A percentile compares a stretch with the other conserved stretches of the same genome.
phyloP scores from a whole-genome alignment of 495 filamentous ascomycete species.

The Hypoxylon crocopeplum region DNA sequence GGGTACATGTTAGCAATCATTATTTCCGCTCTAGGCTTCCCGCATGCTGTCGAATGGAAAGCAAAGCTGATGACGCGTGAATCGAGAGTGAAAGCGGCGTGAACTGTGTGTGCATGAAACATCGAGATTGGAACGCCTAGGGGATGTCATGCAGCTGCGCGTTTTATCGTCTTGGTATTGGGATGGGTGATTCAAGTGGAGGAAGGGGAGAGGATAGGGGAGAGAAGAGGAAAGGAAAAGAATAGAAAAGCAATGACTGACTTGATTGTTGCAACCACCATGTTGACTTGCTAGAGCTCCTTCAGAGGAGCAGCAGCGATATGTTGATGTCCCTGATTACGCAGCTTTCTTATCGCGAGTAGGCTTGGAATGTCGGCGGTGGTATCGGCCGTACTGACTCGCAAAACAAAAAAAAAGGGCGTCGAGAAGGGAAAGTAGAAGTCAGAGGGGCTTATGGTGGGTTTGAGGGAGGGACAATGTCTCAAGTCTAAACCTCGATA shows the following conservation, averaged over 20 bases:
- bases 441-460: slow-evolving; percentile 26
- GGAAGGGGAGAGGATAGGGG: neutral
- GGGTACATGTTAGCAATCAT: slow-evolving; percentile 18
- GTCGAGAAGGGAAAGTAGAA: slow-evolving; percentile 23
- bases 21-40: neutral
- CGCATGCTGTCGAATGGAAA: neutral
- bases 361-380: slow-evolving; percentile 28
- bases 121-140: slow-evolving; percentile 18
- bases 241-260: slow-evolving; percentile 53
- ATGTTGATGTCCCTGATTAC: slow-evolving; percentile 29
- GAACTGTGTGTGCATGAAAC: slow-evolving; percentile 22
- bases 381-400: slow-evolving; percentile 37
- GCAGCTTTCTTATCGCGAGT: slow-evolving; percentile 38
- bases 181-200: neutral
- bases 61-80: slow-evolving; percentile 20
- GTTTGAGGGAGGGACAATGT: slow-evolving; percentile 20
- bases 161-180: slow-evolving; percentile 7
- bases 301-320: slow-evolving; percentile 32
- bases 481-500: slow-evolving; percentile 29
- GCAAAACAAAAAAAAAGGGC: slow-evolving; percentile 17
- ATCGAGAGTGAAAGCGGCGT: slow-evolving; percentile 1
- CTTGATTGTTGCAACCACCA: slow-evolving; percentile 89
- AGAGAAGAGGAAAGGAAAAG: slow-evolving; percentile 9
- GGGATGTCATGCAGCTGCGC: slow-evolving; percentile 21
- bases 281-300: slow-evolving; percentile 54